Conservation (phyloP, 768 basidiomycete genomes). For the Amanita exitialis region DNA sequence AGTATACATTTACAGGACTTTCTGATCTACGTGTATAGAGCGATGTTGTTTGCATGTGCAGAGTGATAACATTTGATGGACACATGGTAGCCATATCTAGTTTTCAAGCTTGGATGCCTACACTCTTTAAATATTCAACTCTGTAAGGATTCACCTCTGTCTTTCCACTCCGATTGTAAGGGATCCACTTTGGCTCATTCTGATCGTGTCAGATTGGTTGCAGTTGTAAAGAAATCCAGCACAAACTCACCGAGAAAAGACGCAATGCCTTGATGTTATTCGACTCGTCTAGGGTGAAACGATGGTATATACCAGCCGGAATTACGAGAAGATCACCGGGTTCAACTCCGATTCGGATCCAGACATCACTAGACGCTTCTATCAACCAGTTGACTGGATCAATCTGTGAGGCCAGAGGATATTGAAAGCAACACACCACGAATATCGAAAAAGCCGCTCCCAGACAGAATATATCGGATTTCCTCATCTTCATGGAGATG, state of each 20-base stretch:
- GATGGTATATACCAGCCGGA: constrained; percentile 89
- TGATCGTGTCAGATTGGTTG: constrained; percentile 17
- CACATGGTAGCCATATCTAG: not conserved
- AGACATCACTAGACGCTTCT: constrained; percentile 60
- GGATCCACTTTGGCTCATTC: constrained; percentile 91
- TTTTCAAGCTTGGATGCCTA: constrained; percentile 31
- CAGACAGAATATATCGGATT: constrained; percentile 79
- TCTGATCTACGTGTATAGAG: not conserved
- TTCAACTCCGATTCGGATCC: constrained; percentile 73
- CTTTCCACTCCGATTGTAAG: constrained; percentile 50
- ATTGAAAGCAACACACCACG: constrained; percentile 47
- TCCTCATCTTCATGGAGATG: constrained; percentile 97
- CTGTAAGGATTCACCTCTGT: constrained; percentile 62
- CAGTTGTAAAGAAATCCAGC: not conserved
- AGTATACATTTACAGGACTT: not conserved
- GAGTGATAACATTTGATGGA: not conserved
- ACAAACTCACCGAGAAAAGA: constrained; percentile 65
- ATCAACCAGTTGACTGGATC: not conserved
- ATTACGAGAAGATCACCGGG: constrained; percentile 81
- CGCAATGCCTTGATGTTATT: constrained; percentile 72
- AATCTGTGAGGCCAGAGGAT: not conserved
- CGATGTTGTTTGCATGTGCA: not conserved
- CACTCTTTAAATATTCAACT: constrained; percentile 44
- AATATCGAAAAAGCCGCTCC: constrained; percentile 91
- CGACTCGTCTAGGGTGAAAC: constrained; percentile 78